These are phyloP conservation scores for Kurtzmaniella quercitrusa DNA, from an alignment of 1,139 yeast species.

Conservation along the genomic window DNA sequence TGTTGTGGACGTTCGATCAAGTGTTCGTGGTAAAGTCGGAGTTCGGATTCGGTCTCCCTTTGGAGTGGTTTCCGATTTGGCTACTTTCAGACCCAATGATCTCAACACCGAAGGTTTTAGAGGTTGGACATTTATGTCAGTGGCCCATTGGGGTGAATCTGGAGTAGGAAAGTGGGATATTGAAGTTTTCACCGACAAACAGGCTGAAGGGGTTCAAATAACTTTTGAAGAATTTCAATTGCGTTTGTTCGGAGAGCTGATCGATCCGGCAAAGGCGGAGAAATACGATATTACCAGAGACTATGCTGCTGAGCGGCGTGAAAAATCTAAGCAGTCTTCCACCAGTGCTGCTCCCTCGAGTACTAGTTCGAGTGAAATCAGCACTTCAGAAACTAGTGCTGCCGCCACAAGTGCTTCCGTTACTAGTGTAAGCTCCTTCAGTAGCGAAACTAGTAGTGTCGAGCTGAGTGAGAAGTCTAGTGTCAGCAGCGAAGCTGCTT, in stretches of 20 bases:
- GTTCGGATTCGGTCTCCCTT: constrained; percentile 69
- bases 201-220: constrained; percentile 28
- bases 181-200: constrained; percentile 42
- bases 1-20: constrained; percentile 64
- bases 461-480: neutral
- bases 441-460: too few relatives aligned
- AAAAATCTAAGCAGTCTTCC: constrained; percentile 10
- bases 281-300: constrained; percentile 37
- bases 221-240: constrained; percentile 68
- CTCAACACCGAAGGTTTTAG: constrained; percentile 53
- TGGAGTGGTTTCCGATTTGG: constrained; percentile 72
- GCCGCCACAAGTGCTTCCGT: constrained; percentile 7
- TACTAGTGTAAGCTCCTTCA: neutral
- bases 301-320: constrained; percentile 39
- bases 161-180: constrained; percentile 84
- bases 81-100: constrained; percentile 67
- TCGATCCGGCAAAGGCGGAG: constrained; percentile 59
- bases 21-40: constrained; percentile 66
- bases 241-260: constrained; percentile 76
- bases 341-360: constrained; percentile 8
- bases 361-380: constrained; percentile 3
- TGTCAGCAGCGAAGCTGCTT: neutral
- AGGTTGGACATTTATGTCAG: constrained; percentile 95
- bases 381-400: constrained; percentile 9
- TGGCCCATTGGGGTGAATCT: constrained; percentile 94